phyloP scores from a whole-genome alignment of 2,329 filamentous ascomycete genomes.

The Ceratocystis alfenasii region DNA sequence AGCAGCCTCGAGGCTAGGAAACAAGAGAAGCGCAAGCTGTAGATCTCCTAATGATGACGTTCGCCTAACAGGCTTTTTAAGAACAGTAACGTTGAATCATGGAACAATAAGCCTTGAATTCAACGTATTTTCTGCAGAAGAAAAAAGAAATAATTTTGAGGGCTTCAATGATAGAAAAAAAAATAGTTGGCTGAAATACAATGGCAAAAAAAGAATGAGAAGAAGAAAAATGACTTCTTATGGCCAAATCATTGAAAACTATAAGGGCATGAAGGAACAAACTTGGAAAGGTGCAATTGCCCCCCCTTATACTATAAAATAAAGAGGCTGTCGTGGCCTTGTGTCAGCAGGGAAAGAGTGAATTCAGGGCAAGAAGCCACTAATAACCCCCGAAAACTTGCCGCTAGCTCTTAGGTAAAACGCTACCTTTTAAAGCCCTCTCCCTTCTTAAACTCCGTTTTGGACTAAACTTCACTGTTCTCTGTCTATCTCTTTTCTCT shows the following conservation, averaged over 20 bases:
- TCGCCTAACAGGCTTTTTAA: no score
- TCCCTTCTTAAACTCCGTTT: no score
- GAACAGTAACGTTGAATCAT: no score
- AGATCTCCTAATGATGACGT: no score
- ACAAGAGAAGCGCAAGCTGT: no score
- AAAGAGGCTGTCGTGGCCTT: constrained; percentile 10
- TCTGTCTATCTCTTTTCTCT: no score
- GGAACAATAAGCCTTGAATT: no score
- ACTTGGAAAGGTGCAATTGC: neutral
- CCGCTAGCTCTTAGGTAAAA: neutral
- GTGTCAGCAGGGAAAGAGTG: no score
- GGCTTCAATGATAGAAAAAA: neutral
- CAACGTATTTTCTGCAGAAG: neutral
- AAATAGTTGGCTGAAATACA: neutral
- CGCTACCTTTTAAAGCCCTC: no score
- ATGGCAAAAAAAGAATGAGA: neutral
- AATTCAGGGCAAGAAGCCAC: no score
- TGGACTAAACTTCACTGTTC: no score
- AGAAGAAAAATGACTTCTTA: neutral
- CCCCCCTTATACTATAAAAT: neutral
- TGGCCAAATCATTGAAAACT: neutral
- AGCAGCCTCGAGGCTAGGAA: no score
- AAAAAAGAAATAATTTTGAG: neutral
- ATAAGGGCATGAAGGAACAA: neutral
- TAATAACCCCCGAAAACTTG: neutral